phyloP scores from a whole-genome alignment of 2,329 filamentous ascomycete species.

The Arthroderma sp. region DNA sequence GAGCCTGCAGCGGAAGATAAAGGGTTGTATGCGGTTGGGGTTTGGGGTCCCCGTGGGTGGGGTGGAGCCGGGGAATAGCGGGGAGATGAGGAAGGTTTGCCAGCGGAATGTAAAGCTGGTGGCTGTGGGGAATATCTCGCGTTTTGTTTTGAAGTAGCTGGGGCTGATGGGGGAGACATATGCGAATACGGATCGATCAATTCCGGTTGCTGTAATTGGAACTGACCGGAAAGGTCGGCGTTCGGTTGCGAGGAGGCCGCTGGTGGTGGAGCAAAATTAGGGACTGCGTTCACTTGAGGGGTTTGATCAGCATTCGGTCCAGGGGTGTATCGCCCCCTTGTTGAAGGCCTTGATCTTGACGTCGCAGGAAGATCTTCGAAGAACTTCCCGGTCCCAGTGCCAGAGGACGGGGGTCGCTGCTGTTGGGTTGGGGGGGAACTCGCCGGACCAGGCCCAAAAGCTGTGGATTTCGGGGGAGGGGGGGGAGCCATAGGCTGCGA shows the following conservation, averaged over 20 bases:
- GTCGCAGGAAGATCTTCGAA: constrained; percentile 64
- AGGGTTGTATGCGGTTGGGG: constrained; percentile 27
- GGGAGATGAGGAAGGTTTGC: constrained; percentile 25
- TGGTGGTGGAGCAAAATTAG: constrained; percentile 14
- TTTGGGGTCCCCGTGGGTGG: constrained; percentile 15
- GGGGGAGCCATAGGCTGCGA: constrained; percentile 7
- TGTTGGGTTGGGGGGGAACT: constrained; percentile 4
- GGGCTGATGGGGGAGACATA: constrained; percentile 13
- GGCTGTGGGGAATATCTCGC: constrained; percentile 32
- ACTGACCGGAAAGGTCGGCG: not conserved
- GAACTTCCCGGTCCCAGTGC: constrained; percentile 37
- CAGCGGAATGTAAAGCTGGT: constrained; percentile 17
- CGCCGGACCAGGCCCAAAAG: constrained; percentile 8
- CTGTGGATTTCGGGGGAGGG: constrained; percentile 9
- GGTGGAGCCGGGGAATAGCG: constrained; percentile 36
- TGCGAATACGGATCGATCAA: constrained; percentile 16
- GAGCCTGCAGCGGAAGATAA: constrained; percentile 15
- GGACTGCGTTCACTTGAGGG: constrained; percentile 14
- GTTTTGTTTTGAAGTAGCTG: constrained; percentile 12
- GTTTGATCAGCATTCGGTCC: constrained; percentile 17
- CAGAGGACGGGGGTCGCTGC: constrained; percentile 10
- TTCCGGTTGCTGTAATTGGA: constrained; percentile 20
- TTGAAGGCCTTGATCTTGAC: constrained; percentile 46
- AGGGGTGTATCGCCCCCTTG: constrained; percentile 29
- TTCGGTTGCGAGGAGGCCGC: constrained; percentile 12